Conservation (phyloP, 768 basidiomycete genomes). For the Trametes cinnabarina region DNA sequence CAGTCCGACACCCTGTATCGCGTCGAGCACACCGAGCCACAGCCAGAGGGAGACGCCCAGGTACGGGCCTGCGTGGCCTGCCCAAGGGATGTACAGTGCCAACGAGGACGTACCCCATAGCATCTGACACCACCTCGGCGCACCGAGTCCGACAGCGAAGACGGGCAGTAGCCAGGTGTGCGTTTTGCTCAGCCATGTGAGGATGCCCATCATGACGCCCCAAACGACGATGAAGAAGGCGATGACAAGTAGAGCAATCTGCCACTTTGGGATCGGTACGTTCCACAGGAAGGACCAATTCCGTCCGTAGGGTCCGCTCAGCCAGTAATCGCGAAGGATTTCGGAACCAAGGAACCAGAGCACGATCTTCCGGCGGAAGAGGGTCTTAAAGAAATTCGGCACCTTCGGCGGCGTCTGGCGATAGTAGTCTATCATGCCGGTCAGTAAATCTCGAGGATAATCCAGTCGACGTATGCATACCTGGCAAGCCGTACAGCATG, state of each 20-base stretch:
- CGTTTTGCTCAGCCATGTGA: constrained; percentile 87
- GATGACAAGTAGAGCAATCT: constrained; percentile 75
- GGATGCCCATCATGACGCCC: constrained; percentile 67
- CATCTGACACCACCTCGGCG: constrained; percentile 97
- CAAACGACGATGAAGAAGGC: constrained; percentile 87
- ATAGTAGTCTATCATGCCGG: constrained; percentile 63
- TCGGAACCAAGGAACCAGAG: constrained; percentile 95
- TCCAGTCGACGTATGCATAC: constrained; percentile 37
- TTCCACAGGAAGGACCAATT: constrained; percentile 96
- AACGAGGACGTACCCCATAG: constrained; percentile 94
- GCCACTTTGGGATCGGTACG: constrained; percentile 78
- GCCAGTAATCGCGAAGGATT: constrained; percentile 88
- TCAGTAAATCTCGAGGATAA: constrained; percentile 3
- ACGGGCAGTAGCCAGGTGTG: constrained; percentile 95
- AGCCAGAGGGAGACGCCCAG: constrained; percentile 89
- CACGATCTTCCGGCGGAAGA: constrained; percentile 88
- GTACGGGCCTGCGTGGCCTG: constrained; percentile 80
- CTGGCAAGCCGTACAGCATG: constrained; percentile 84
- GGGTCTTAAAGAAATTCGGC: constrained; percentile 84
- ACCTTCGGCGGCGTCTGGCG: constrained; percentile 93
- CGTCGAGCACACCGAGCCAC: constrained; percentile 93
- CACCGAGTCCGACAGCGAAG: constrained; percentile 92
- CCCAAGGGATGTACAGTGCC: constrained; percentile 93
- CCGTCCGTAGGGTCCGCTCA: constrained; percentile 87
- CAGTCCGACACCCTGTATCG: constrained; percentile 90